Evolutionary conservation across 441 rosid species (phyloP).

Genomic region (Cnidoscolus chayamansa): DNA sequence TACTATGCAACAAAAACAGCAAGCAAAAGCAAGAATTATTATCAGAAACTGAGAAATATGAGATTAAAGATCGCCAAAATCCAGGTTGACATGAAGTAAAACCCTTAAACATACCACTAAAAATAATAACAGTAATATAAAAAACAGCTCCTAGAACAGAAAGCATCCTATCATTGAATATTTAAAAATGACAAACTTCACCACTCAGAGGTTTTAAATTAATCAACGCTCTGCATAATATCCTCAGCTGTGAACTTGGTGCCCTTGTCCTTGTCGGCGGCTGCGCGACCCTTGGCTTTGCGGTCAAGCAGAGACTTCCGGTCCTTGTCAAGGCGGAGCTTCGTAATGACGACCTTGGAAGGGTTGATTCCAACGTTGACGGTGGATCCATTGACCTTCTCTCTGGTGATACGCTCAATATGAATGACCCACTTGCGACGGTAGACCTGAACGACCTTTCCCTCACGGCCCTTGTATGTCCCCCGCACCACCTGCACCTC

Average conservation of each 20-base stretch:
- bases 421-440: slow-evolving; percentile 87
- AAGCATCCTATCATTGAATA: slow-evolving; percentile 6
- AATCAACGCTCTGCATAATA: slow-evolving; percentile 74
- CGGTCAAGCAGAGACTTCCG: slow-evolving; percentile 65
- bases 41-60: background rate
- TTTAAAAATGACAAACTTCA: slow-evolving; percentile 1
- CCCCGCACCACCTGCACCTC: slow-evolving; percentile 81
- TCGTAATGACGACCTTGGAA: slow-evolving; percentile 70
- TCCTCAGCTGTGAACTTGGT: slow-evolving; percentile 75
- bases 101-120: background rate
- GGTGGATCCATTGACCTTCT: slow-evolving; percentile 80
- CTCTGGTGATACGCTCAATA: slow-evolving; percentile 76
- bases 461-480: slow-evolving; percentile 76
- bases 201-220: slow-evolving; percentile 1
- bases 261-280: slow-evolving; percentile 80
- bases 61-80: background rate
- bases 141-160: background rate
- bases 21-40: background rate
- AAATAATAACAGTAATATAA: background rate
- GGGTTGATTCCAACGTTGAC: slow-evolving; percentile 76
- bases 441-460: slow-evolving; percentile 78
- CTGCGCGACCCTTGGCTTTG: slow-evolving; percentile 77
- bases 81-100: background rate
- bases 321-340: slow-evolving; percentile 81
- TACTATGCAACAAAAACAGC: background rate